phyloP scores from a whole-genome alignment of 139 green algal species.

The Dunaliella primolecta region DNA sequence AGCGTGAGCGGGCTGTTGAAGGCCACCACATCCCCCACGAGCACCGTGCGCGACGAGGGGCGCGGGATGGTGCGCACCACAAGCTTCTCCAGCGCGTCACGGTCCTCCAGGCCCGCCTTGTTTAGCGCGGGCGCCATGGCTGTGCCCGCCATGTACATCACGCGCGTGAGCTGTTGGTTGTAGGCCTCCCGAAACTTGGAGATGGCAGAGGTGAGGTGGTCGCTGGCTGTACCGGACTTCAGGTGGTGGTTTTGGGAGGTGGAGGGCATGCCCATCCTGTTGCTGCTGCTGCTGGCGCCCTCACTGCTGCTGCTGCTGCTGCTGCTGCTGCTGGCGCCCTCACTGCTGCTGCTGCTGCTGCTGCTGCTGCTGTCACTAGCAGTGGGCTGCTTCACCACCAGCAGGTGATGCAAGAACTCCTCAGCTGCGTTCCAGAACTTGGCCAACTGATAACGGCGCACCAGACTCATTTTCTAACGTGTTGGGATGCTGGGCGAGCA shows the following conservation, averaged over 20 bases:
- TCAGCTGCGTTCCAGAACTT: constrained; percentile 26
- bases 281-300: neutral
- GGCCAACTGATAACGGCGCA: constrained; percentile 11
- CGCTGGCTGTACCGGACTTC: neutral
- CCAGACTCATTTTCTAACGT: neutral
- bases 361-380: neutral
- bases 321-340: neutral
- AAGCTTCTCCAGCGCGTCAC: constrained; percentile 47
- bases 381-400: constrained; percentile 5
- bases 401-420: constrained; percentile 22
- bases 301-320: neutral
- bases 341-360: neutral
- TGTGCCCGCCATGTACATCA: constrained; percentile 36
- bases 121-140: constrained; percentile 68
- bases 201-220: neutral
- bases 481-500: no score
- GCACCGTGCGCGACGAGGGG: constrained; percentile 27
- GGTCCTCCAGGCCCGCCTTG: constrained; percentile 29
- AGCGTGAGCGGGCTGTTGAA: constrained; percentile 45
- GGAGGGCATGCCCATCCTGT: neutral
- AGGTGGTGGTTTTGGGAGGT: neutral
- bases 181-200: constrained; percentile 33
- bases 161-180: constrained; percentile 28
- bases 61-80: constrained; percentile 65
- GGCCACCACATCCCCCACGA: constrained; percentile 52